Evolutionary conservation across 176 grass and related monocot genomes (phyloP), one percentile per base, ranked within the genome.

Genomic region (Zizania latifolia): DNA sequence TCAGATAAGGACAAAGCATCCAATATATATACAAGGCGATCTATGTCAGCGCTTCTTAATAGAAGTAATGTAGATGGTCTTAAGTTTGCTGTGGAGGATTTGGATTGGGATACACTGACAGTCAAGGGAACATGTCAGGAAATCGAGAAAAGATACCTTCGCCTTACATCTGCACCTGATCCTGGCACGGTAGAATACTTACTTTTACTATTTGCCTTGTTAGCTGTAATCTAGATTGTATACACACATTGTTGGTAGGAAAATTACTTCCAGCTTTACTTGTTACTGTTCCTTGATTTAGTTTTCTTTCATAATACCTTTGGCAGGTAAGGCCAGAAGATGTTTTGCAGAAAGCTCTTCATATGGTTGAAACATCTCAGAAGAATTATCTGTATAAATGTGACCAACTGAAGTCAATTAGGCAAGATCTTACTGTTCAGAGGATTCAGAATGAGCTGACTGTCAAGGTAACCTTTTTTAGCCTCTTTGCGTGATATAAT

Each of bases 341-440:
- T 82, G 78, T 97, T 46, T 78, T 97, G 70, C 88, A 97, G 77
- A 97, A 97, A 78, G 90, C 94, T 85, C 78, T 97, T 70, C 55
- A 71, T 40, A 93, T 93, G 94, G 90, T 97, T 87, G 70, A 91
- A 53, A 87, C 90, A 57, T 89, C 83, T 87, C 62, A 72, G 75
- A 97, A 89, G 76, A 93, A 91, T 83, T 97, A 97, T 87, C 78
- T 93, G 58, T 97, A 97, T 71, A 97, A 93, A 81, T 97, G 90
- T 71, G 94, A 97, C 72, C 90, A 97, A 81, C 80, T 97, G 39
- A 97, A 97, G 64, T 97, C 94, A 81, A 97, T 97, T 85, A 83
- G 90, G 30, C 94, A 97, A 88, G 94, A 97, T 36, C 83, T 97
- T 74, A 93, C 90, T 48, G 88, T 97, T 70, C 94, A 97, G 84